A percentile compares a stretch with the other conserved stretches of the same genome.
phyloP scores from a whole-genome alignment of 1,139 yeast genomes.

The Yamadazyma triangularis region DNA sequence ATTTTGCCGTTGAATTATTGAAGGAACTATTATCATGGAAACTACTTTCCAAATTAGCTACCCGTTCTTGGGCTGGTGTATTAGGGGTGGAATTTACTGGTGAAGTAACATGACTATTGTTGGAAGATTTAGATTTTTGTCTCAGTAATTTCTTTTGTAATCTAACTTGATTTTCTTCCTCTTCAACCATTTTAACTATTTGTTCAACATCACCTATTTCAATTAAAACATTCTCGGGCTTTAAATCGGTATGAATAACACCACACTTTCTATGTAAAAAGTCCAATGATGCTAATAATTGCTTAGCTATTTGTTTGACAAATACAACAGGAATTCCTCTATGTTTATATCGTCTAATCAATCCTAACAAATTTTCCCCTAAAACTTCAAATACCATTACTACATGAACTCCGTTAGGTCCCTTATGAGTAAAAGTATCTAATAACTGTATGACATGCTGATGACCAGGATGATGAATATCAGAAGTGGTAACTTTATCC shows the following conservation, averaged over 20 bases:
- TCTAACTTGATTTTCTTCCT: constrained; percentile 47
- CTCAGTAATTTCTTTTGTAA: constrained; percentile 35
- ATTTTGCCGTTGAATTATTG: constrained; percentile 3
- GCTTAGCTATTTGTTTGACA: constrained; percentile 79
- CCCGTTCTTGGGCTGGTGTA: constrained; percentile 10
- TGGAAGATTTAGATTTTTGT: constrained; percentile 16
- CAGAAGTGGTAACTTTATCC: constrained; percentile 40
- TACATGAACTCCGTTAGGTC: constrained; percentile 74
- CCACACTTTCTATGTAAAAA: constrained; percentile 83
- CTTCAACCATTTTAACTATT: constrained; percentile 54
- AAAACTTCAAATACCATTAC: constrained; percentile 88
- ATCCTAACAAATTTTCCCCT: constrained; percentile 74
- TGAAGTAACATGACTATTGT: constrained; percentile 14
- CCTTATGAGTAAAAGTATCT: constrained; percentile 63
- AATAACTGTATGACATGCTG: constrained; percentile 59
- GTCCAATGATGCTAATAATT: constrained; percentile 70
- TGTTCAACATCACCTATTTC: constrained; percentile 76
- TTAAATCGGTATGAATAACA: constrained; percentile 85
- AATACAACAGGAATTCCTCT: constrained; percentile 70
- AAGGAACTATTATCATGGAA: background rate
- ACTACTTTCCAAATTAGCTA: background rate
- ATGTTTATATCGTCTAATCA: constrained; percentile 63
- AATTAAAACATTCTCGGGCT: constrained; percentile 84
- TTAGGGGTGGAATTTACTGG: constrained; percentile 11
- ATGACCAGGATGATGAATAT: constrained; percentile 60